Percentiles rank a stretch among this genome's conserved stretches.
phyloP scores from a whole-genome alignment of 2,329 filamentous ascomycete species.

The Chaetomiaceae sp. region DNA sequence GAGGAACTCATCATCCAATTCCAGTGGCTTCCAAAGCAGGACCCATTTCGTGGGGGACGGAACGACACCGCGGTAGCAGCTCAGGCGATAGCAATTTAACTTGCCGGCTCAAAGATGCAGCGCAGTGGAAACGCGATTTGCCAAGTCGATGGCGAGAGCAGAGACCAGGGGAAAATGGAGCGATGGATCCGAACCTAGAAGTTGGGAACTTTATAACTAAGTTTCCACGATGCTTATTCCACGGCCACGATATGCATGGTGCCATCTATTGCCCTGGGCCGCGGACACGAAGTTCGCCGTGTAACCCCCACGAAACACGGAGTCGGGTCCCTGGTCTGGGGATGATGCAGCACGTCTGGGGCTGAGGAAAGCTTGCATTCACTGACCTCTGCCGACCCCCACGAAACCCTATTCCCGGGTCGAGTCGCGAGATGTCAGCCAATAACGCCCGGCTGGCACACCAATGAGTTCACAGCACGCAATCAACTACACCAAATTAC shows the following conservation, averaged over 20 bases:
- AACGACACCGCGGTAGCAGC: no score
- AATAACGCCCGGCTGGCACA: not conserved
- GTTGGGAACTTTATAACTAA: no score
- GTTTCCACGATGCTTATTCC: not conserved
- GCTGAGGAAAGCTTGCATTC: not conserved
- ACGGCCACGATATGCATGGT: not conserved
- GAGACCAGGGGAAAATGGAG: no score
- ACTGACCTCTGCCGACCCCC: not conserved
- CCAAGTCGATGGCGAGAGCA: no score
- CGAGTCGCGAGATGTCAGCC: not conserved
- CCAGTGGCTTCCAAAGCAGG: no score
- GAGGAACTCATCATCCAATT: not conserved
- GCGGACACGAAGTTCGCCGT: not conserved
- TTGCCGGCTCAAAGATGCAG: no score
- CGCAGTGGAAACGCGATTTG: no score
- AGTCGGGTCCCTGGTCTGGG: not conserved
- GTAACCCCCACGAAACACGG: not conserved
- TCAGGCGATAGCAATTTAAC: no score
- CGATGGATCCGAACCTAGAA: no score
- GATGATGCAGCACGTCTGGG: not conserved
- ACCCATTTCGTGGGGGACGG: no score
- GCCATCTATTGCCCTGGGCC: not conserved
- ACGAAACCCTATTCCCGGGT: not conserved
- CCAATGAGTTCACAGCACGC: constrained; percentile 5
- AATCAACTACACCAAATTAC: not conserved